Evolutionary conservation across 257 asterid genomes (phyloP), one percentile per base, ranked within the genome.

Genomic region (Verbena officinalis): DNA sequence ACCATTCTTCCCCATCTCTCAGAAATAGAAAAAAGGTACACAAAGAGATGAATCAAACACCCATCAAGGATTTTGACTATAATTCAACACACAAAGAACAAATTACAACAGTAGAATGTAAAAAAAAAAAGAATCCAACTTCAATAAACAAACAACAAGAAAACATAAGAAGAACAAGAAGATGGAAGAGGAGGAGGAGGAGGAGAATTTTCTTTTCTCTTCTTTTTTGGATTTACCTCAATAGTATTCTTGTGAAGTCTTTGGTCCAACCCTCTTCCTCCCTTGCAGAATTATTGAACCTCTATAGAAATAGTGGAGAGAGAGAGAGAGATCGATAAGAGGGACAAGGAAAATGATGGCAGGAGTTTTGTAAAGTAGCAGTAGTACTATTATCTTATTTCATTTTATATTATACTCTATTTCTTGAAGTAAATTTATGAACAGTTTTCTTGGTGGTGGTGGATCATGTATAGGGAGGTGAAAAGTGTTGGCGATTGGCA

Each of bases 281-380:
- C 45, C 31, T 24, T 40, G 66, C 75, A 64, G 79, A 81, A 74
- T 66, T 69, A 76, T 83, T 64, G 83, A 81, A 74, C 75, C 68
- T 36, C 68, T 59, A 42, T 65, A 45, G 80, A 65, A 40, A 68
- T 20, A 43, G 71, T 20, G 4, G 40, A 36, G 40, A 59, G 64
- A 45, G 30, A 20, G 38, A 22, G 54, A 55, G 19, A 15, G 39
- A 10, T 50, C 65, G 73, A 11, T 38, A 50, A 63, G 10, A 39
- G 57, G 46, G 67, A 9, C 40, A 36, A 21, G 23, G 38, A 40
- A 64, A 56, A 70, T 62, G 71, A 69, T 31, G 71, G 76, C 38
- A 68, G 22, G 39, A 43, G 11, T 52, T 40, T 44, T 44, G 22
- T 44, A 44, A 48, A 5, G 52, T 17, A 45, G 16, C 50, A 38